Evolutionary conservation across 768 basidiomycete genomes (phyloP).

Genomic region (Naganishia vaughanmartiniae): DNA sequence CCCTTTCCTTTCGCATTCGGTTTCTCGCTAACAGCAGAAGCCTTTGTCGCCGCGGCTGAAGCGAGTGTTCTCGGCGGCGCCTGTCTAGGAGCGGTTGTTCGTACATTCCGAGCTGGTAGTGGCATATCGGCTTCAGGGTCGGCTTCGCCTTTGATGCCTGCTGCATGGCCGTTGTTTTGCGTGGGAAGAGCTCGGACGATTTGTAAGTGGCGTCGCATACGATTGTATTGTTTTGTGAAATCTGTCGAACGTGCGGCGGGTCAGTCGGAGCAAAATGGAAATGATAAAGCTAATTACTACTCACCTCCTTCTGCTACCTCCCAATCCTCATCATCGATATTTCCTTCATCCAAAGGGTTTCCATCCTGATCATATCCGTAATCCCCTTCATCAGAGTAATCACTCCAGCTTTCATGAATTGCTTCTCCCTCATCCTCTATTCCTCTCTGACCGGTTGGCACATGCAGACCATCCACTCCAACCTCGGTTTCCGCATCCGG

Average conservation of each 20-base stretch:
- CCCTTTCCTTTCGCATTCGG: conserved; percentile 18
- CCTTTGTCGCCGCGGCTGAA: neutral
- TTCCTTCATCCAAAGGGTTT: conserved; percentile 35
- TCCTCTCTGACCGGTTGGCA: conserved; percentile 14
- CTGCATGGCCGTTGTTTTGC: conserved; percentile 62
- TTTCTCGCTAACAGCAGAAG: conserved; percentile 9
- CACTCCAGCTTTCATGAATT: conserved; percentile 20
- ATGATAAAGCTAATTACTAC: neutral
- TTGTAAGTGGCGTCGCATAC: conserved; percentile 76
- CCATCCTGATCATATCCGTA: conserved; percentile 35
- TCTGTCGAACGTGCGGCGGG: conserved; percentile 58
- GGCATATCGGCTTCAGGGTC: conserved; percentile 48
- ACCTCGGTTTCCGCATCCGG: conserved; percentile 14
- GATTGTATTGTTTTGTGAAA: conserved; percentile 98
- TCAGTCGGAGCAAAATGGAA: neutral
- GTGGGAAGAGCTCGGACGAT: conserved; percentile 60
- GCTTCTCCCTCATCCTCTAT: conserved; percentile 22
- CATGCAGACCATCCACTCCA: conserved; percentile 8
- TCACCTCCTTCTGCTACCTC: conserved; percentile 51
- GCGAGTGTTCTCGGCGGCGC: conserved; percentile 23
- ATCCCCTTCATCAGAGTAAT: conserved; percentile 30
- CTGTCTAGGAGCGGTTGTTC: conserved; percentile 34
- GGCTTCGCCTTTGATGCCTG: conserved; percentile 28
- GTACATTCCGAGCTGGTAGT: conserved; percentile 57
- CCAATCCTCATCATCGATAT: conserved; percentile 53